Conservation (phyloP, 495 filamentous ascomycete species). For the Cryomyces minteri region DNA sequence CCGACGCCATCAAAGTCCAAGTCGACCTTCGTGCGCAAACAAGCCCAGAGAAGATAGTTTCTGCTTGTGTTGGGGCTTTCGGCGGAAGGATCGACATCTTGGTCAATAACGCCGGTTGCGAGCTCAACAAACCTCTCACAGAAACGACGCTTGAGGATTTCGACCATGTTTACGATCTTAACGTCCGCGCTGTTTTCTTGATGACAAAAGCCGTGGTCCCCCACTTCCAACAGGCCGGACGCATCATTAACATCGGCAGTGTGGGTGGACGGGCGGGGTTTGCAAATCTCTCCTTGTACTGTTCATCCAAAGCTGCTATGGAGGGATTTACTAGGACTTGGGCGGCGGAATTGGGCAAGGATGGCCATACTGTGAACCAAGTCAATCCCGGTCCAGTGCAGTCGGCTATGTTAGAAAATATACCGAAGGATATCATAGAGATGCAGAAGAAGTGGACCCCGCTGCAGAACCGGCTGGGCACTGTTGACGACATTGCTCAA, state of each 20-base stretch:
- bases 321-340: conserved; percentile 26
- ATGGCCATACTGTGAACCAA: conserved; percentile 26
- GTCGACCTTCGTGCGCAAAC: conserved; percentile 19
- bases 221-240: conserved; percentile 24
- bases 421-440: conserved; percentile 17
- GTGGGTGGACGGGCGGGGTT: conserved; percentile 27
- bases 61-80: conserved; percentile 14
- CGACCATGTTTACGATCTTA: conserved; percentile 22
- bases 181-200: conserved; percentile 23
- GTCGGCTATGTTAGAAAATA: conserved; percentile 21
- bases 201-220: conserved; percentile 28
- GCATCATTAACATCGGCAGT: conserved; percentile 37
- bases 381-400: conserved; percentile 25
- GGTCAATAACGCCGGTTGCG: conserved; percentile 19
- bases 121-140: conserved; percentile 9
- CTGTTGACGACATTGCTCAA: conserved; percentile 16
- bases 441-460: conserved; percentile 22
- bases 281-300: conserved; percentile 19
- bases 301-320: conserved; percentile 26
- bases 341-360: conserved; percentile 25
- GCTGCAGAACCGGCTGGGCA: conserved; percentile 16
- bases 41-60: conserved; percentile 15
- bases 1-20: conserved; percentile 17
- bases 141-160: conserved; percentile 21
- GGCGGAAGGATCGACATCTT: conserved; percentile 18